Evolutionary conservation across 768 basidiomycete species (phyloP).

Genomic region (Cystobasidiopsis lactophilus): DNA sequence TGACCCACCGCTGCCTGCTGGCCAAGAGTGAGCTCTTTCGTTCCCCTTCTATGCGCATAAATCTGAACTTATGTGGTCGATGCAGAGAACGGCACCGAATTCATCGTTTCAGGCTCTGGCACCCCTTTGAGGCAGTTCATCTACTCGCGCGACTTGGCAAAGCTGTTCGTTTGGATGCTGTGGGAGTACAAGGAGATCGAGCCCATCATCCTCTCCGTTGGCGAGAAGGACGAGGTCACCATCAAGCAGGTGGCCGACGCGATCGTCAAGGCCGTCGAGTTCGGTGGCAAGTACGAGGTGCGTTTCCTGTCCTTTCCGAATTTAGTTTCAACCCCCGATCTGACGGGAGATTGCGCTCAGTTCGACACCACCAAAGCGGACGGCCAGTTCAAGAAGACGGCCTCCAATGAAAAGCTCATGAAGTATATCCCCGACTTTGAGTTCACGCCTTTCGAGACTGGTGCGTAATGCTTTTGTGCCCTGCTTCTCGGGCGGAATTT

Average conservation of each 20-base stretch:
- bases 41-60: conserved; percentile 1
- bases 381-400: conserved; percentile 89
- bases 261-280: conserved; percentile 64
- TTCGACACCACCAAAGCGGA: conserved; percentile 70
- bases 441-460: conserved; percentile 77
- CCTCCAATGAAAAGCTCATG: conserved; percentile 70
- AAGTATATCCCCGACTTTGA: conserved; percentile 54
- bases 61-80: conserved; percentile 3
- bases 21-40: conserved; percentile 45
- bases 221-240: conserved; percentile 80
- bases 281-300: conserved; percentile 53
- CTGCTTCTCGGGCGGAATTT: too few species aligned
- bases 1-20: conserved; percentile 79
- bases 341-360: conserved; percentile 25
- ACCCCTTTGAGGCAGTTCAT: conserved; percentile 93
- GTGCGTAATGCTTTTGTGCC: too few species aligned
- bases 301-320: conserved; percentile 16
- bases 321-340: neutral
- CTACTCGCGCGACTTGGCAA: conserved; percentile 87
- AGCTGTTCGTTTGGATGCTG: conserved; percentile 43
- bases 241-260: conserved; percentile 76
- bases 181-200: conserved; percentile 80
- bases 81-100: conserved; percentile 56
- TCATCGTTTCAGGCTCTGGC: conserved; percentile 71
- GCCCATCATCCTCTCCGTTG: conserved; percentile 77